A percentile compares a stretch with the other conserved stretches of the same genome.
Conservation (phyloP, 192 early-diverging fungal species). For the Linderina pennispora region DNA sequence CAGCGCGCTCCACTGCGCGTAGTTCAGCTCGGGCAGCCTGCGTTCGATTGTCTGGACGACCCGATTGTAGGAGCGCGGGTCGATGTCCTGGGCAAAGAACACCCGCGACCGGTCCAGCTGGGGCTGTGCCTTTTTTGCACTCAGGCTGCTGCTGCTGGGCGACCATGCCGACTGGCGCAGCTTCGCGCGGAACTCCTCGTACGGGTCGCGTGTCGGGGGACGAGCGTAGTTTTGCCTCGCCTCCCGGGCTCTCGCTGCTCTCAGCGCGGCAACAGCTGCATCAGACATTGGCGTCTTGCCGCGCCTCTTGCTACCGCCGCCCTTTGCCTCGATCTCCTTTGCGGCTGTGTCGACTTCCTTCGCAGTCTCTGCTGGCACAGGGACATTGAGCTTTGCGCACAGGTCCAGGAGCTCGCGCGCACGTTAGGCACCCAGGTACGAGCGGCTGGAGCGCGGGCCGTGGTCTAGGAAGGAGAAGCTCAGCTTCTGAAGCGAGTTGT, state of each 20-base stretch:
- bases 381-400: constrained; percentile 9
- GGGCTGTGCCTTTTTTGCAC: constrained; percentile 4
- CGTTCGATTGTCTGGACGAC: constrained; percentile 14
- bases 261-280: constrained; percentile 5
- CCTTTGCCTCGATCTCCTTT: neutral
- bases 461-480: constrained; percentile 14
- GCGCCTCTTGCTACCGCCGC: neutral
- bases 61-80: constrained; percentile 7
- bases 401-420: constrained; percentile 27
- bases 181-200: constrained; percentile 6
- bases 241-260: constrained; percentile 25
- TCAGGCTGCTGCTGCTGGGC: neutral
- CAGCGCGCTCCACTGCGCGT: constrained; percentile 25
- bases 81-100: constrained; percentile 27
- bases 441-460: neutral
- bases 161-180: constrained; percentile 16
- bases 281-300: neutral
- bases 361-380: neutral
- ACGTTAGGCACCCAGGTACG: constrained; percentile 22
- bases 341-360: constrained; percentile 12
- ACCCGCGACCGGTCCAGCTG: constrained; percentile 13
- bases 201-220: constrained; percentile 2
- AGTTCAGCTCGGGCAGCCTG: constrained; percentile 21
- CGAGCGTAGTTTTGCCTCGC: constrained; percentile 22
- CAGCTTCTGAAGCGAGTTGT: constrained; percentile 1